Evolutionary conservation across 2,329 filamentous ascomycete species (phyloP).

Genomic region (Venturia effusa): DNA sequence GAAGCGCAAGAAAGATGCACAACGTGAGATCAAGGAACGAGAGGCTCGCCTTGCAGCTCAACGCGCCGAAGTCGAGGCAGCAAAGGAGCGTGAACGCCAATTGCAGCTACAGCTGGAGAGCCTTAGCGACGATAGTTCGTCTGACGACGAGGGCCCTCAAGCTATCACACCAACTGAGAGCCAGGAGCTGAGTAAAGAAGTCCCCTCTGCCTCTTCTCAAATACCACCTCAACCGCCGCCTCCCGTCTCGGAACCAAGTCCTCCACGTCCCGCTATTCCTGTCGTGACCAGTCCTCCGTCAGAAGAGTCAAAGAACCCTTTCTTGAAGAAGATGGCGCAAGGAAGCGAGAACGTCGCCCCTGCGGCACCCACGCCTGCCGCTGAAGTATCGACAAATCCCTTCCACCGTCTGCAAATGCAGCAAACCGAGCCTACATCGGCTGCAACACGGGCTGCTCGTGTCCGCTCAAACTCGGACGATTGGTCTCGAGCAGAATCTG

Average conservation of each 20-base stretch:
- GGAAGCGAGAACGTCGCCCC: constrained; percentile 31
- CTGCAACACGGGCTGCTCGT: constrained; percentile 40
- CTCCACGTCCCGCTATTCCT: constrained; percentile 27
- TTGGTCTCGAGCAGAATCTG: constrained; percentile 72
- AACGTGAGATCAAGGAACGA: constrained; percentile 78
- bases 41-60: constrained; percentile 75
- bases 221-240: constrained; percentile 25
- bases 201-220: constrained; percentile 38
- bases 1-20: constrained; percentile 77
- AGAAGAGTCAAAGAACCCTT: constrained; percentile 80
- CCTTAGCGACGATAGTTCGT: constrained; percentile 63
- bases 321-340: constrained; percentile 80
- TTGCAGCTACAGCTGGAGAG: constrained; percentile 79
- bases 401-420: constrained; percentile 80
- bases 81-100: constrained; percentile 80
- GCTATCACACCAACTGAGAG: constrained; percentile 55
- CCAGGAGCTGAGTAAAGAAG: constrained; percentile 38
- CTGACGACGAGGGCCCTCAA: constrained; percentile 68
- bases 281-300: constrained; percentile 41
- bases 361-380: constrained; percentile 31
- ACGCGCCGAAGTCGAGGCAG: constrained; percentile 83
- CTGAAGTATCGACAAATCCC: constrained; percentile 76
- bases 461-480: constrained; percentile 52
- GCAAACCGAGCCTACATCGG: constrained; percentile 32
- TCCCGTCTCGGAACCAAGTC: constrained; percentile 39